Conservation (phyloP, 441 rosid genomes). For the Theobroma grandiflorum region DNA sequence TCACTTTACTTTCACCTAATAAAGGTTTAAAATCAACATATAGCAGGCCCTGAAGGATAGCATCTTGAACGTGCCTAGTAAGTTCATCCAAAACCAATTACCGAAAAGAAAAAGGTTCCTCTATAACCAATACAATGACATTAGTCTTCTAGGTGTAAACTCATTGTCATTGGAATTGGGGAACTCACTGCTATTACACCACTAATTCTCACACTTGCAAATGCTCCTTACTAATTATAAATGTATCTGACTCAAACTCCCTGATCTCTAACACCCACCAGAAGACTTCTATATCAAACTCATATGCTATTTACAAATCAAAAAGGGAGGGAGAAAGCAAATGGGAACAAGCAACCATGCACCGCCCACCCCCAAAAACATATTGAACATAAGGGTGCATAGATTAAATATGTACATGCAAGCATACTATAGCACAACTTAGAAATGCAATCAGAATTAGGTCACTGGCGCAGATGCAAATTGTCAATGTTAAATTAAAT, state of each 20-base stretch:
- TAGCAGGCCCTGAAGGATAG: not conserved
- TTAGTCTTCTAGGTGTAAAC: not conserved
- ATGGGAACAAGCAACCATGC: not conserved
- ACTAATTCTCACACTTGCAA: not conserved
- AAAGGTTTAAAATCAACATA: not conserved
- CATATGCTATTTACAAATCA: not conserved
- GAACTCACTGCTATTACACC: not conserved
- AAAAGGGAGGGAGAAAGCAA: not conserved
- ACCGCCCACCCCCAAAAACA: not conserved
- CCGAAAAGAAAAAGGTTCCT: not conserved
- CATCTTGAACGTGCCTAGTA: not conserved
- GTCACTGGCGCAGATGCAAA: not conserved
- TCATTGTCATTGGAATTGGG: not conserved
- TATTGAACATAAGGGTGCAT: not conserved
- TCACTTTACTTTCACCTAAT: not conserved
- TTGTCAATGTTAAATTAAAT: not conserved
- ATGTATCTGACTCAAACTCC: not conserved
- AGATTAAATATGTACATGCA: not conserved
- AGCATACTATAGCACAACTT: not conserved
- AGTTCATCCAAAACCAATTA: not conserved
- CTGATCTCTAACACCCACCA: not conserved
- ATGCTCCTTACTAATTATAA: not conserved
- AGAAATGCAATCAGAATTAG: not conserved
- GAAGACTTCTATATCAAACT: not conserved
- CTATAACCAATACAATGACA: not conserved